Percentiles rank a stretch among this genome's conserved stretches.
Conservation (phyloP, 2,329 filamentous ascomycete species). For the Didymella glomerata region DNA sequence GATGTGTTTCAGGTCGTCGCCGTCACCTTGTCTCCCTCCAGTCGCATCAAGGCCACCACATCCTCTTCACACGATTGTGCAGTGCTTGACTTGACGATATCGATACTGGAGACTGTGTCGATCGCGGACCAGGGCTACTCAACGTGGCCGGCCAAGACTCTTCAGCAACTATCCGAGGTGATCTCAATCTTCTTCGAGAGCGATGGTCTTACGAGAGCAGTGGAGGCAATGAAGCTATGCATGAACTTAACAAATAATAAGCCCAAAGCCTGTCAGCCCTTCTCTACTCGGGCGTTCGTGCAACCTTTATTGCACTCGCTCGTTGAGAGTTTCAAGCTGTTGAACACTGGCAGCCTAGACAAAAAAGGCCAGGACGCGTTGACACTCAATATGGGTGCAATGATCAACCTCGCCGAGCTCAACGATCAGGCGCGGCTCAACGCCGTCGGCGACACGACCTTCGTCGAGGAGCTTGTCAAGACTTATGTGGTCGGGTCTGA, state of each 20-base stretch:
- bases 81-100: slow-evolving; percentile 55
- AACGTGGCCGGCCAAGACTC: slow-evolving; percentile 55
- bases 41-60: slow-evolving; percentile 30
- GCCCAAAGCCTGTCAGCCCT: slow-evolving; percentile 70
- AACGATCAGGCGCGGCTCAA: slow-evolving; percentile 64
- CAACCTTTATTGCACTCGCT: slow-evolving; percentile 47
- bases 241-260: slow-evolving; percentile 90
- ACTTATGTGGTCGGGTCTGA: slow-evolving; percentile 74
- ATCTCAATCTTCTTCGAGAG: slow-evolving; percentile 43
- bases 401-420: slow-evolving; percentile 89
- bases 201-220: slow-evolving; percentile 29
- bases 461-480: slow-evolving; percentile 67
- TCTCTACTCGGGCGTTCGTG: slow-evolving; percentile 66
- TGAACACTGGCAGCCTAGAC: slow-evolving; percentile 42
- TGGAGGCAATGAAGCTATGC: slow-evolving; percentile 72
- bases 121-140: slow-evolving; percentile 54
- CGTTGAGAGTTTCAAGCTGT: slow-evolving; percentile 33
- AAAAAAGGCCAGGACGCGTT: slow-evolving; percentile 72
- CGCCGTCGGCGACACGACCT: slow-evolving; percentile 48
- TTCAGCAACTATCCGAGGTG: slow-evolving; percentile 62
- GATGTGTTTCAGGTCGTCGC: slow-evolving; percentile 53
- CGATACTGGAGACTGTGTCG: slow-evolving; percentile 62
- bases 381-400: slow-evolving; percentile 78
- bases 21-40: slow-evolving; percentile 46
- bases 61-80: slow-evolving; percentile 30